Evolutionary conservation across 352 stramenopile species (phyloP).

Genomic region (Nothophytophthora sp.): DNA sequence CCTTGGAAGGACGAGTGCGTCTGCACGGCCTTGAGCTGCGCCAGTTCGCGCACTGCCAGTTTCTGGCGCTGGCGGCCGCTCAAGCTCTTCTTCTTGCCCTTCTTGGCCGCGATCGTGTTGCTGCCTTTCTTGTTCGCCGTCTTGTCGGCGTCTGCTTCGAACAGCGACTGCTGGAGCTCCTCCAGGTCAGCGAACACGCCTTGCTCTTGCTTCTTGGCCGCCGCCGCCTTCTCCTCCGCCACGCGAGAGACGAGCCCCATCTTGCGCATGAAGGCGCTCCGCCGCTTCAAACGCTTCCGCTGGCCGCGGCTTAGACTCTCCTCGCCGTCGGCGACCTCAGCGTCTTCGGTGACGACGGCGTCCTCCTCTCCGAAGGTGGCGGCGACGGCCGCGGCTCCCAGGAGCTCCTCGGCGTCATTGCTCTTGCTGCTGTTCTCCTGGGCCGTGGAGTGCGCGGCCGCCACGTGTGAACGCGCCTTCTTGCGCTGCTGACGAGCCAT

Average conservation of each 20-base stretch:
- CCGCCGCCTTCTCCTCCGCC: constrained; percentile 46
- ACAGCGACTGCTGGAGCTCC: constrained; percentile 72
- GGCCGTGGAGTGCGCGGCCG: constrained; percentile 46
- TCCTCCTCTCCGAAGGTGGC: constrained; percentile 62
- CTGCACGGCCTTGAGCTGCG: constrained; percentile 85
- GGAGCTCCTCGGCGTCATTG: constrained; percentile 17
- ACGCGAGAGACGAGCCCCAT: constrained; percentile 83
- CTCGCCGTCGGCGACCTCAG: constrained; percentile 23
- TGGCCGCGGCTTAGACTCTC: constrained; percentile 74
- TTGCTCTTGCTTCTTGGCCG: constrained; percentile 44
- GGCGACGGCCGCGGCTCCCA: constrained; percentile 57
- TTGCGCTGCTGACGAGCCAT: constrained; percentile 67
- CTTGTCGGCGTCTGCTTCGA: constrained; percentile 50
- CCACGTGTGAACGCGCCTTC: constrained; percentile 55
- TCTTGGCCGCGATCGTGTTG: neutral
- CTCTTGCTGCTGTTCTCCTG: constrained; percentile 22
- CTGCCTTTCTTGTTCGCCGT: constrained; percentile 32
- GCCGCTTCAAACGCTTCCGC: constrained; percentile 83
- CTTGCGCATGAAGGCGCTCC: constrained; percentile 82
- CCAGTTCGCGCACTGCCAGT: constrained; percentile 78
- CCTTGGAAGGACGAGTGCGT: constrained; percentile 78
- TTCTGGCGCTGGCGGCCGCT: constrained; percentile 86
- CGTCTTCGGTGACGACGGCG: constrained; percentile 31
- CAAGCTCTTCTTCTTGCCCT: constrained; percentile 52
- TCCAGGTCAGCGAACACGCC: constrained; percentile 75